Base-by-base conservation (phyloP, 331 rosid species). In the Phaseolus coccineus region DNA sequence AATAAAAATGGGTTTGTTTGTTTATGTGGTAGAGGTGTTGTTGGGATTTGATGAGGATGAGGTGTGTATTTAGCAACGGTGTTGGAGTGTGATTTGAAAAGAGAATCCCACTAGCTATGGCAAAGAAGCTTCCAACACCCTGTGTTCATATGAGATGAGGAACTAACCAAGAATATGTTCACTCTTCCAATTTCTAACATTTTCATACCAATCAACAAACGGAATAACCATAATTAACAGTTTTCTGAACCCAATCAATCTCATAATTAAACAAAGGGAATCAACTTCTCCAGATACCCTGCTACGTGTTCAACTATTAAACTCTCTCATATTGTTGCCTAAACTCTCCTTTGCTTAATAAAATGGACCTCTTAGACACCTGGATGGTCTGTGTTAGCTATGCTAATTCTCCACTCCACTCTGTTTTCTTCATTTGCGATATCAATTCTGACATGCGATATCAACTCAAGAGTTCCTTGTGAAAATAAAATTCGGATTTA, bases 121-220 rank as follows among this genome's bases (percentile, higher is more conserved):
- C 59, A 77, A 78, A 78, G 58, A 79, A 80, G 33, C 64, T 67
- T 71, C 79, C 46, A 40, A 8, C 0, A 40, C 46, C 46, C 3
- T 40, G 1, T 40, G 9, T 13, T 30, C 79, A 3, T 81, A 82
- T 84, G 86, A 82, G 82, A 78, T 82, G 77, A 77, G 31, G 87
- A 80, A 76, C 67, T 24, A 40, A 51, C 74, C 75, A 73, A 73
- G 94, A 90, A 91, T 89, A 81, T 93, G 92, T 93, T 86, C 96
- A 79, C 53, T 66, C 67, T 51, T 58, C 63, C 80, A 74, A 58
- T 77, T 40, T 53, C 44, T 68, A 6, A 13, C 56, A 19, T 78
- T 37, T 76, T 16, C 46, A 47, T 55, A 80, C 58, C 84, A 79
- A 75, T 69, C 78, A 76, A 76, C 74, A 67, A 69, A 77, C 63